phyloP scores from a whole-genome alignment of 2,329 filamentous ascomycete genomes.

The Ceratocystis alfenasii region DNA sequence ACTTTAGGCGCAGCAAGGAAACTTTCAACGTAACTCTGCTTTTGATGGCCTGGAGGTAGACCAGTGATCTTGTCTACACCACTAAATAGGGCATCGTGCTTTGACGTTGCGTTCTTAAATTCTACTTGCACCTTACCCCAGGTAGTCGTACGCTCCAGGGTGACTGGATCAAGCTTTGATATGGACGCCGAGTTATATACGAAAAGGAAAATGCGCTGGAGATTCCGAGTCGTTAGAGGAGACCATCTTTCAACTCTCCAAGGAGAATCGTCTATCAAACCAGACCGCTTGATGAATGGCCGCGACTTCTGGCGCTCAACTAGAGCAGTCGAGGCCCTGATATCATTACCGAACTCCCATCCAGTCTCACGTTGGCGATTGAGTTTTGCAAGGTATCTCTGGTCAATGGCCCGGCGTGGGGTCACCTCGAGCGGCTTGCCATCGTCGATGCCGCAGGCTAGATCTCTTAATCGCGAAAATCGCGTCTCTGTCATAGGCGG shows the following conservation, averaged over 20 bases:
- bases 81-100: slow-evolving; percentile 6
- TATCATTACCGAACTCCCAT: slow-evolving; percentile 18
- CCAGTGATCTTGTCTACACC: slow-evolving; percentile 15
- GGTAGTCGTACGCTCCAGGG: slow-evolving; percentile 5
- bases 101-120: neutral
- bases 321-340: slow-evolving; percentile 9
- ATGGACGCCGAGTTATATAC: slow-evolving; percentile 19
- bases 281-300: slow-evolving; percentile 18
- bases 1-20: neutral
- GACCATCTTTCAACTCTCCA: slow-evolving; percentile 14
- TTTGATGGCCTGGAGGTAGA: slow-evolving; percentile 13
- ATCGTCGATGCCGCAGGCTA: slow-evolving; percentile 17
- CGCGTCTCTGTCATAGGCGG: slow-evolving; percentile 28
- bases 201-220: slow-evolving; percentile 20
- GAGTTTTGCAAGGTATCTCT: slow-evolving; percentile 1
- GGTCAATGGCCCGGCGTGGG: slow-evolving; percentile 10
- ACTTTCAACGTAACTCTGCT: neutral
- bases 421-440: slow-evolving; percentile 17
- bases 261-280: slow-evolving; percentile 15
- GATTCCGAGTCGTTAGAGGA: slow-evolving; percentile 18
- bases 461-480: slow-evolving; percentile 11
- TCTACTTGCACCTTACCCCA: slow-evolving; percentile 17
- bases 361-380: neutral
- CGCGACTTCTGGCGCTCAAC: slow-evolving; percentile 18
- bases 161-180: slow-evolving; percentile 14